A percentile compares a stretch with the other conserved stretches of the same genome.
phyloP scores from a whole-genome alignment of 495 filamentous ascomycete species.

The Xylaria scruposa region DNA sequence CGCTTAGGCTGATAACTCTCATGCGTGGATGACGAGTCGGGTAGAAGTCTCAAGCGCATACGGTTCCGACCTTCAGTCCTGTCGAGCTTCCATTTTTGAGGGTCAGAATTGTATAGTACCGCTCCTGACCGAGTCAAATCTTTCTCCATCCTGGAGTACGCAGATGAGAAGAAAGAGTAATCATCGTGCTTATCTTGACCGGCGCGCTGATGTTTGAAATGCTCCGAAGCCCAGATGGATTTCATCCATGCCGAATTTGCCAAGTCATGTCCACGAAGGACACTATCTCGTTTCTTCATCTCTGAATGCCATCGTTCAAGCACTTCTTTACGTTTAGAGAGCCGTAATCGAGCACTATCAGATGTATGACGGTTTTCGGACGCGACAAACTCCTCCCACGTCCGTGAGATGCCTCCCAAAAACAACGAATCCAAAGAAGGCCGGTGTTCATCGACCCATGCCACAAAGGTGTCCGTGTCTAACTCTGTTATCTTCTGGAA shows the following conservation, averaged over 20 bases:
- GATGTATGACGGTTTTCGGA: constrained; percentile 79
- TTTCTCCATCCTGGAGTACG: constrained; percentile 74
- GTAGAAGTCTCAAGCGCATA: constrained; percentile 86
- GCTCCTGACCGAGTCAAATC: constrained; percentile 79
- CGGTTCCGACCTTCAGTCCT: constrained; percentile 94
- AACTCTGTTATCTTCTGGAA: constrained; percentile 86
- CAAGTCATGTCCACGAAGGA: constrained; percentile 78
- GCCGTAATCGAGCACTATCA: constrained; percentile 70
- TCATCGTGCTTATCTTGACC: constrained; percentile 93
- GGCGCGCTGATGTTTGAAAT: constrained; percentile 85
- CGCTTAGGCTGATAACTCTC: constrained; percentile 88
- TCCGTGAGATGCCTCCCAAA: constrained; percentile 74
- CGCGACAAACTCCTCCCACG: constrained; percentile 84
- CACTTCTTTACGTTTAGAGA: constrained; percentile 78
- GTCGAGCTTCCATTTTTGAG: constrained; percentile 87
- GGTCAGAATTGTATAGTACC: constrained; percentile 69
- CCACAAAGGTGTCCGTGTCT: constrained; percentile 83
- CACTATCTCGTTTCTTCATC: constrained; percentile 69
- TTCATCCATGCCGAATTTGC: constrained; percentile 89
- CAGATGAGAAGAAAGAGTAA: constrained; percentile 71
- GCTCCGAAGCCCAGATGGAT: constrained; percentile 91
- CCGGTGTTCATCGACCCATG: constrained; percentile 87
- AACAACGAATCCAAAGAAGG: constrained; percentile 82
- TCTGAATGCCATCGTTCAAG: constrained; percentile 78
- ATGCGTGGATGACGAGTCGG: constrained; percentile 70